Evolutionary conservation across 148 eudicot genomes (phyloP), one percentile per base, ranked within the genome.

Genomic region (Drosera capensis): DNA sequence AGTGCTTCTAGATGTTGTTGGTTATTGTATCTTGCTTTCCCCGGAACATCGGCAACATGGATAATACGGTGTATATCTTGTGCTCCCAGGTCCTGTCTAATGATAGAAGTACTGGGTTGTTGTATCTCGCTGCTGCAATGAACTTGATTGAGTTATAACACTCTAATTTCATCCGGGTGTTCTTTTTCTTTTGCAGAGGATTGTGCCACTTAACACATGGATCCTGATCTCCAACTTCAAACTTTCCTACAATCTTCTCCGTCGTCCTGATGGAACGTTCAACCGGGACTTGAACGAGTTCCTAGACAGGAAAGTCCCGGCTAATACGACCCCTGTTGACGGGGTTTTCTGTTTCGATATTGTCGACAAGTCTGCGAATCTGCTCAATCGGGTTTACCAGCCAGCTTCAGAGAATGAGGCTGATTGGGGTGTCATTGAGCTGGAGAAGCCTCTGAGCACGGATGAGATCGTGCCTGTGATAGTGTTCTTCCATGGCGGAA

Each of bases 401-500:
- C 41, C 41, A 4, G 41, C 41, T 15, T 13, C 41, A 12, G 14
- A 0, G 14, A 37, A 11, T 14, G 41, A 37, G 16, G 41, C 6
- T 11, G n/a, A 37, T 5, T 11, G 16, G 14, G 41, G 16, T 3
- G 3, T 37, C 14, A 37, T 37, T 3, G 41, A 37, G 6, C 14
- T 37, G 14, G 41, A 37, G 14, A 37, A 37, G 41, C 41, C 41
- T 13, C 14, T 37, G 41, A 37, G 41, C 41, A 37, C 41, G n/a
- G 41, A 37, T 3, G 41, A 5, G 14, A 5, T 14, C 14, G 41
- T 37, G 41, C 41, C 41, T 12, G 41, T 37, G 14, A 37, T 37
- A 12, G 41, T 37, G 5, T 37, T 11, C 16, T 37, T 37, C 41
- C 14, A 37, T 37, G 41, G 41, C 5, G 41, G 14, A 12, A 37